phyloP scores from a whole-genome alignment of 192 early-diverging fungal genomes.

The Rhizoclosmatium globosum region DNA sequence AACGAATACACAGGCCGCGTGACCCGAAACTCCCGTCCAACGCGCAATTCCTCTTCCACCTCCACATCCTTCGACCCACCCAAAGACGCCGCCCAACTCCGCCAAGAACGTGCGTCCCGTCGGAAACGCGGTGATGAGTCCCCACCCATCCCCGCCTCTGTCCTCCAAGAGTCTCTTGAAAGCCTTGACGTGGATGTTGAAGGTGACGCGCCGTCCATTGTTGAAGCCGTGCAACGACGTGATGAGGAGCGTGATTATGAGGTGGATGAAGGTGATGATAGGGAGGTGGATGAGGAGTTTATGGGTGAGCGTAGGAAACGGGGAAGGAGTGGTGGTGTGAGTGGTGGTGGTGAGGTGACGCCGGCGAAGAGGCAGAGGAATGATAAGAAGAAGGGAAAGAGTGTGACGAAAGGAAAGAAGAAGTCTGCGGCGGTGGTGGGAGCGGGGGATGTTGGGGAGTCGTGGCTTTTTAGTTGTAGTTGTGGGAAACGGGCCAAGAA shows the following conservation, averaged over 20 bases:
- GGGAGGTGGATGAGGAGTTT: too few species aligned
- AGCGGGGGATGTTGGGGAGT: conserved; percentile 36
- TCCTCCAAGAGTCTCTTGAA: conserved; percentile 5
- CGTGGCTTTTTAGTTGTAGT: conserved; percentile 57
- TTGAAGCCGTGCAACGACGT: conserved; percentile 35
- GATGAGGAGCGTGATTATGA: conserved; percentile 32
- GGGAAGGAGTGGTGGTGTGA: conserved; percentile 39
- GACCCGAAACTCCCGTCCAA: too few species aligned
- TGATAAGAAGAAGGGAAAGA: conserved; percentile 12
- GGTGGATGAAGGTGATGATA: too few species aligned
- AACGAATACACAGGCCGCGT: too few species aligned
- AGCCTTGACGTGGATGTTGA: neutral
- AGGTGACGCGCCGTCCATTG: neutral
- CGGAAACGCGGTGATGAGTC: neutral
- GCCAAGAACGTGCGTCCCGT: conserved; percentile 40
- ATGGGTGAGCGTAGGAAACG: conserved; percentile 3
- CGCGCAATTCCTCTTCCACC: neutral
- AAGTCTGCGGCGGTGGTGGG: conserved; percentile 22
- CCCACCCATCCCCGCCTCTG: neutral
- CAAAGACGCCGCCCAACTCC: conserved; percentile 43
- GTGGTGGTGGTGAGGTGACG: conserved; percentile 23
- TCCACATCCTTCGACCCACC: neutral
- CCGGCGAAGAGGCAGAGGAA: conserved; percentile 21
- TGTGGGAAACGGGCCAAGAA: conserved; percentile 59
- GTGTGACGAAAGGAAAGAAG: too few species aligned